These are phyloP conservation scores for Boletales sp. DNA, from an alignment of 768 basidiomycete species.

Conservation along the genomic window DNA sequence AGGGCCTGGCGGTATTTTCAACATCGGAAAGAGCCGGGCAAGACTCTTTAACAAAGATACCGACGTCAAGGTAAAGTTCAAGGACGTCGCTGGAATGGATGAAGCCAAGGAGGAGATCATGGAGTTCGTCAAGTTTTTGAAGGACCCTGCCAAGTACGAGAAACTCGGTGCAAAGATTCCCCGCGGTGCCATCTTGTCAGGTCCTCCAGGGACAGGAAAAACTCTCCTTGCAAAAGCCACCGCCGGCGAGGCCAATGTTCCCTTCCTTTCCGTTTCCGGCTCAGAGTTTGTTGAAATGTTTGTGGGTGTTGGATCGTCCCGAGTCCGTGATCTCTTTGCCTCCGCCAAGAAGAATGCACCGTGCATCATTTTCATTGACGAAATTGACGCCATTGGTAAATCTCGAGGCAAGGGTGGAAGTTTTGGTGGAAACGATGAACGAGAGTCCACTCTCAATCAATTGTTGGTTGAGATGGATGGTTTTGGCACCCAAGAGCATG, in stretches of 20 bases:
- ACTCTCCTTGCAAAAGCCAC: slow-evolving; percentile 97
- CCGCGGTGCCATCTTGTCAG: slow-evolving; percentile 90
- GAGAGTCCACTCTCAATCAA: slow-evolving; percentile 96
- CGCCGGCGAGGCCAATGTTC: slow-evolving; percentile 95
- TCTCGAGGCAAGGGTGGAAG: slow-evolving; percentile 73
- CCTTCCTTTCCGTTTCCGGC: slow-evolving; percentile 97
- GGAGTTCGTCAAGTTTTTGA: slow-evolving; percentile 99
- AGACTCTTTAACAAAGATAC: slow-evolving; percentile 97
- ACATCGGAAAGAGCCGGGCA: slow-evolving; percentile 92
- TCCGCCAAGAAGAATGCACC: slow-evolving; percentile 98
- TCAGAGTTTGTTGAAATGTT: slow-evolving; percentile 99
- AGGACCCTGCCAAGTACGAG: slow-evolving; percentile 92
- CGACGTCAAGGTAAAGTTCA: slow-evolving; percentile 89
- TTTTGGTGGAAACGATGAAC: slow-evolving; percentile 94
- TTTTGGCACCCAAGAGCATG: slow-evolving; percentile 94
- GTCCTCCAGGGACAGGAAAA: slow-evolving; percentile 97
- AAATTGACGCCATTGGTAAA: slow-evolving; percentile 99
- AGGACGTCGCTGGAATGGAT: slow-evolving; percentile 99
- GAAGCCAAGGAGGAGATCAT: slow-evolving; percentile 99
- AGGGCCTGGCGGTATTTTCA: slow-evolving; percentile 89
- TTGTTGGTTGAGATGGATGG: slow-evolving; percentile 99
- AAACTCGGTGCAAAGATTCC: slow-evolving; percentile 97
- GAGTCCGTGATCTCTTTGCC: slow-evolving; percentile 96
- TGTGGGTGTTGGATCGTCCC: slow-evolving; percentile 96
- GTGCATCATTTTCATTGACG: slow-evolving; percentile 98